These are phyloP conservation scores for Apophysomyces sp. DNA, from an alignment of 371 early-diverging fungal genomes.

Conservation along the genomic window DNA sequence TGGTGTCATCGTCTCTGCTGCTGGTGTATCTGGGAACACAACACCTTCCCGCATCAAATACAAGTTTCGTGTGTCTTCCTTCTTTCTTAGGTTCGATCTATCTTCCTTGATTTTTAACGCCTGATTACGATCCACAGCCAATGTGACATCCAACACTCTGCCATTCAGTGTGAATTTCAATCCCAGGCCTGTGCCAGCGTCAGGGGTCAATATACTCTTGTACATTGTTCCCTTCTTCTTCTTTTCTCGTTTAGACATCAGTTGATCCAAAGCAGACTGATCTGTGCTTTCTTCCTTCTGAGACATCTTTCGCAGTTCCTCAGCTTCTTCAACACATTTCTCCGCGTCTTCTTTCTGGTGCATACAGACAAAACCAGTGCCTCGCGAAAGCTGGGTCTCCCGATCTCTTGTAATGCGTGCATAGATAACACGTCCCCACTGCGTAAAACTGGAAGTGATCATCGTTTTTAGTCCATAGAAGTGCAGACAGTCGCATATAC, in stretches of 20 bases:
- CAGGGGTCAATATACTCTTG: conserved; percentile 69
- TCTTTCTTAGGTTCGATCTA: conserved; percentile 58
- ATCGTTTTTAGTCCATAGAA: not conserved
- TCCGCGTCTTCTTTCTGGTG: conserved; percentile 69
- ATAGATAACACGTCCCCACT: conserved; percentile 82
- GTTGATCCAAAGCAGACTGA: conserved; percentile 23
- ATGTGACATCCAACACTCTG: conserved; percentile 78
- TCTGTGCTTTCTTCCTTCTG: conserved; percentile 41
- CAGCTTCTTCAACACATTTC: conserved; percentile 69
- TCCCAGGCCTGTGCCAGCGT: conserved; percentile 57
- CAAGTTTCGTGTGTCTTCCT: conserved; percentile 81
- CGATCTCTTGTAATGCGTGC: conserved; percentile 82
- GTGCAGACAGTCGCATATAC: conserved; percentile 17
- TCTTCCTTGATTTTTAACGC: conserved; percentile 69
- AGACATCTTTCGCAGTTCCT: conserved; percentile 47
- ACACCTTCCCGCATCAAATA: conserved; percentile 79
- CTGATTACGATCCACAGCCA: conserved; percentile 74
- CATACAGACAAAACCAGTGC: conserved; percentile 94
- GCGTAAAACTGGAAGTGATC: conserved; percentile 49
- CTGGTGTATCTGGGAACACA: conserved; percentile 84
- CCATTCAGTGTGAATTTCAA: conserved; percentile 76
- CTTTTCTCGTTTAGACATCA: conserved; percentile 48
- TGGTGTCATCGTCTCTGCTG: conserved; percentile 68
- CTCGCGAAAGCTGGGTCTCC: conserved; percentile 79
- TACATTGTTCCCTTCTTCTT: conserved; percentile 57